phyloP scores from a whole-genome alignment of 768 basidiomycete species.

The Suillus alpinus region DNA sequence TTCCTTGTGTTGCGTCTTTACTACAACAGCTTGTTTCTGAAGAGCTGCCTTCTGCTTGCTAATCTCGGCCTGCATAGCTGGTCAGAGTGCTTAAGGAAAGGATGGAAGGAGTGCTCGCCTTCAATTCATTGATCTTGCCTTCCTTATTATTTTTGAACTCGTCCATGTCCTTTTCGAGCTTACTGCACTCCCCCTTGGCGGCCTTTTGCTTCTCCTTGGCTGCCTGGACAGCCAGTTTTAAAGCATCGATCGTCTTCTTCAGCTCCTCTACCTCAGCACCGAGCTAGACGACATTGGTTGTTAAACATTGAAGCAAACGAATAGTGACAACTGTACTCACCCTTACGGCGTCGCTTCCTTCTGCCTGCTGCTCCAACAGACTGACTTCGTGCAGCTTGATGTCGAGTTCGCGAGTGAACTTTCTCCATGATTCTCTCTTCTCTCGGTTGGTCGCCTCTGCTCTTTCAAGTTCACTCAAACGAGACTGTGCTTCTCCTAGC shows the following conservation, averaged over 20 bases:
- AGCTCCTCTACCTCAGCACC: constrained; percentile 74
- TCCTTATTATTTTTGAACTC: constrained; percentile 99
- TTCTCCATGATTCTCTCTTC: constrained; percentile 60
- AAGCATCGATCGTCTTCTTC: constrained; percentile 58
- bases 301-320: neutral
- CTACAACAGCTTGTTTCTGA: constrained; percentile 73
- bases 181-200: constrained; percentile 76
- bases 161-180: constrained; percentile 93
- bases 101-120: constrained; percentile 44
- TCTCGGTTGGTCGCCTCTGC: constrained; percentile 53
- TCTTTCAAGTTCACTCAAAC: constrained; percentile 50
- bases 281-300: constrained; percentile 46
- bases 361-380: constrained; percentile 80
- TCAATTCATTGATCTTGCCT: constrained; percentile 91
- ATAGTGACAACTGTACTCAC: constrained; percentile 42
- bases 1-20: constrained; percentile 89
- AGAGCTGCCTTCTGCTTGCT: constrained; percentile 75
- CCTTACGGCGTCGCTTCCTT: constrained; percentile 84
- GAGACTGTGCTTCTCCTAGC: constrained; percentile 46
- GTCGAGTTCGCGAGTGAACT: constrained; percentile 66
- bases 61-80: constrained; percentile 59
- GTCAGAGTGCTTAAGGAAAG: neutral
- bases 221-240: constrained; percentile 54
- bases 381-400: constrained; percentile 86
- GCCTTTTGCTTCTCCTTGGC: constrained; percentile 76